Conservation (phyloP, 2,329 filamentous ascomycete genomes). For the Fusarium begoniae region DNA sequence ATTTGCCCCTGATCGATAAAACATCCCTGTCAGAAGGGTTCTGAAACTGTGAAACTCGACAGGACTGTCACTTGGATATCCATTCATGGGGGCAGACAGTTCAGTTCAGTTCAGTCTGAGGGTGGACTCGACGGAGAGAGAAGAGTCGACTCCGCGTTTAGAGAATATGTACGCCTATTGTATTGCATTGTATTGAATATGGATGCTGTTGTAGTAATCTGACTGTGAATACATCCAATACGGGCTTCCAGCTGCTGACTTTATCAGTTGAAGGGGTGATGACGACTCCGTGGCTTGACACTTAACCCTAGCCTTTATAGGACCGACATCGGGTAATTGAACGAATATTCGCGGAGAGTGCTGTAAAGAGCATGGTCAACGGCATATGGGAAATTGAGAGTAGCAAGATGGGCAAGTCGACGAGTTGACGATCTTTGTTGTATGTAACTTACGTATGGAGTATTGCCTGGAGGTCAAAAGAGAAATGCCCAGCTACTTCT, state of each 20-base stretch:
- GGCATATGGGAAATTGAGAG: neutral
- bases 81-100: neutral
- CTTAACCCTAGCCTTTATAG: neutral
- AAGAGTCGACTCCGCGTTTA: neutral
- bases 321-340: slow-evolving; percentile 1
- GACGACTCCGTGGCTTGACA: slow-evolving; percentile 15
- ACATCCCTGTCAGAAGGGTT: slow-evolving; percentile 8
- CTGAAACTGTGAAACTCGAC: slow-evolving; percentile 40
- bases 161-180: neutral
- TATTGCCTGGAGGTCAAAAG: neutral
- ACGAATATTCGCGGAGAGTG: neutral
- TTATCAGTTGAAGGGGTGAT: slow-evolving; percentile 1
- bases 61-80: slow-evolving; percentile 5
- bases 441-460: neutral
- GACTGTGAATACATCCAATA: neutral
- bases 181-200: neutral
- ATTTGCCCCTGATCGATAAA: slow-evolving; percentile 31
- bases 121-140: neutral
- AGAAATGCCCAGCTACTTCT: neutral
- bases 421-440: neutral
- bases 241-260: neutral
- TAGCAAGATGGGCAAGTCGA: neutral
- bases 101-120: neutral
- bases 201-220: neutral
- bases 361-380: neutral